Base-by-base conservation (phyloP, 1,139 yeast species). In the Kurtzmaniella quercitrusa region DNA sequence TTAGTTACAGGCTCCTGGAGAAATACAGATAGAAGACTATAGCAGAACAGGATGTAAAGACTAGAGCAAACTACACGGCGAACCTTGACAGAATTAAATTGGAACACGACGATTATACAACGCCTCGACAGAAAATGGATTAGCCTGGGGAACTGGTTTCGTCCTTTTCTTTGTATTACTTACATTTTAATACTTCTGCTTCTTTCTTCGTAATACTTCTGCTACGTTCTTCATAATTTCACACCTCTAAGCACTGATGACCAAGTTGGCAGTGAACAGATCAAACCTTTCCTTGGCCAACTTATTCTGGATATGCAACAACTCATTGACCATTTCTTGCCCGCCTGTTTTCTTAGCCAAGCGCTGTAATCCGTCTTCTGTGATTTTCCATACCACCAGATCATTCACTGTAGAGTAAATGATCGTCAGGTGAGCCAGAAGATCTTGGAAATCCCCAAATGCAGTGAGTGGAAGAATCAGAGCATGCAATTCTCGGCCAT, bases 381-480 rank as follows among this genome's bases (percentile, higher is more conserved):
- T 75, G 42, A 90, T 65, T 46, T 79, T 72, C 98, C 98, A 93
- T 3, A 88, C 74, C 6, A 80, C 77, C 1, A 86, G 70, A 46
- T 84, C 88, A 47, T 54, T 66, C 2, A 70, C 73, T 36, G 79
- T 62, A 56, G 77, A 70, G 62, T 77, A 71, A 49, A 73, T 52
- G 56, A 76, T 55, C 46, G 71, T 64, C 45, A 79, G 65, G 45
- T 66, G 67, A 41, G 64, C 63, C 1, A 66, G 58, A 12, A 61
- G 60, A 40, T 62, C 70, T 25, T 63, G 63, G 40, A 84, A 63
- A 58, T 85, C 90, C 2, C 98, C 98, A 62, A 90, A 87, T 3
- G 95, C 83, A 0, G 97, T 90, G 50, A 90, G 81, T n/a, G 96
- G 95, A 29, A 93, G 75, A 46, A 91, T 79, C 15, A 89, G 83